Percentiles rank a stretch among this genome's conserved stretches.
Evolutionary conservation across 2,329 filamentous ascomycete species (phyloP).

Genomic region (Aschersonia sp.): DNA sequence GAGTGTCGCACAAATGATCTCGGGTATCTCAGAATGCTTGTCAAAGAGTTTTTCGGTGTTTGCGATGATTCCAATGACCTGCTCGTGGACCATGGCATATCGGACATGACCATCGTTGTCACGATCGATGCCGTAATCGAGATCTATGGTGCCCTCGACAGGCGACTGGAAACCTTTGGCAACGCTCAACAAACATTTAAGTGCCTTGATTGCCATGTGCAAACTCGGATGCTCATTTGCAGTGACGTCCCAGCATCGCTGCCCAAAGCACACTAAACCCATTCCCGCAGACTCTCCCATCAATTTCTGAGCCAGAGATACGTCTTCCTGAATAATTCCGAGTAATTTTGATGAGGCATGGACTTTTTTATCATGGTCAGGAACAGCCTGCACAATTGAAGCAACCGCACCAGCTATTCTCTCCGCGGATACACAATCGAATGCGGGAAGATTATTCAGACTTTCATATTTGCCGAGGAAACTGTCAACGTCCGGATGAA

Average conservation of each 20-base stretch:
- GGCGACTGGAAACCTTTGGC: conserved; percentile 59
- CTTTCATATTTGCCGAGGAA: conserved; percentile 60
- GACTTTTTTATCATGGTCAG: conserved; percentile 39
- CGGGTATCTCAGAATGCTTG: conserved; percentile 51
- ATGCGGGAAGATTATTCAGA: conserved; percentile 35
- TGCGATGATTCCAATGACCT: conserved; percentile 31
- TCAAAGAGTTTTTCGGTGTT: conserved; percentile 38
- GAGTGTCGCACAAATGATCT: conserved; percentile 57
- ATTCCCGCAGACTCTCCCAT: conserved; percentile 3
- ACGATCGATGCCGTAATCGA: conserved; percentile 34
- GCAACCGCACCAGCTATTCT: conserved; percentile 61
- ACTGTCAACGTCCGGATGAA: conserved; percentile 51
- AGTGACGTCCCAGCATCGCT: conserved; percentile 13
- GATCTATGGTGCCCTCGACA: conserved; percentile 51
- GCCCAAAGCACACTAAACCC: conserved; percentile 10
- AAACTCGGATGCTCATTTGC: conserved; percentile 27
- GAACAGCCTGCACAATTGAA: conserved; percentile 59
- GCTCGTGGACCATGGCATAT: conserved; percentile 23
- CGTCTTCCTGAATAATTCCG: conserved; percentile 46
- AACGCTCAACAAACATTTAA: conserved; percentile 56
- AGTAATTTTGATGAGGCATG: conserved; percentile 43
- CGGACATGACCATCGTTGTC: conserved; percentile 2
- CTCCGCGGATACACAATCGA: conserved; percentile 59
- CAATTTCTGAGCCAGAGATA: conserved; percentile 10
- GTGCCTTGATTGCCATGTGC: conserved; percentile 36